Evolutionary conservation across 495 filamentous ascomycete genomes (phyloP), one percentile per base, ranked within the genome.

Genomic region (Symbiotaphrina buchneri): DNA sequence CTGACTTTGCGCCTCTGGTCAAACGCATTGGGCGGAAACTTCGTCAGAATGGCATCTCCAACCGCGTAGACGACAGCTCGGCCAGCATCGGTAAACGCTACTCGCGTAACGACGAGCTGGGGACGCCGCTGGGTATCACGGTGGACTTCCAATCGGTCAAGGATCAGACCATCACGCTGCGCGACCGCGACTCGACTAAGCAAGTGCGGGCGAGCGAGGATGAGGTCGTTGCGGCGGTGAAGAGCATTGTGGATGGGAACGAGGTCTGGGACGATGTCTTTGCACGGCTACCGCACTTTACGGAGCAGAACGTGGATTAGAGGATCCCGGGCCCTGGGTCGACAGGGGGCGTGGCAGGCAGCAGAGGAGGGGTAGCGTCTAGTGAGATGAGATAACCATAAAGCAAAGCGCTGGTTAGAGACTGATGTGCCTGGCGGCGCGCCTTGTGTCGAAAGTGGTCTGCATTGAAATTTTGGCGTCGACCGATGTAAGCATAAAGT

Each of bases 51-150:
- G 68, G 65, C 30, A 52, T 78, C 22, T 63, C 65, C 16, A 70
- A 55, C 49, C 64, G 65, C 27, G 61, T 77, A 10, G 72, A 78
- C 40, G 64, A 70, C 45, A 69, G 65, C 8, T 62, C 61, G 20
- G 71, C 68, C 40, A 68, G 59, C 37, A 80, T 78, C 36, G 72
- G 72, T 39, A 78, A 72, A 49, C 64, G 71, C 24, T 66, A 72
- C 48, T 52, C 67, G 20, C 54, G 67, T 39, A 71, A 75, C 45
- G 66, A 73, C 48, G 67, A 80, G 52, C 54, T 76, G 34, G 65
- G 69, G 19, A 70, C 68, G 28, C 64, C 69, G 21, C 59, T 75
- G 28, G 65, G 70, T 38, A 59, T 73, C 43, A 74, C 67, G n/a
- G 56, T 72, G 21, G 65, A 74, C 45, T 79, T 75, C 49, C 64